phyloP scores from a whole-genome alignment of 2,329 filamentous ascomycete genomes.

The Trichoderma semiorbis region DNA sequence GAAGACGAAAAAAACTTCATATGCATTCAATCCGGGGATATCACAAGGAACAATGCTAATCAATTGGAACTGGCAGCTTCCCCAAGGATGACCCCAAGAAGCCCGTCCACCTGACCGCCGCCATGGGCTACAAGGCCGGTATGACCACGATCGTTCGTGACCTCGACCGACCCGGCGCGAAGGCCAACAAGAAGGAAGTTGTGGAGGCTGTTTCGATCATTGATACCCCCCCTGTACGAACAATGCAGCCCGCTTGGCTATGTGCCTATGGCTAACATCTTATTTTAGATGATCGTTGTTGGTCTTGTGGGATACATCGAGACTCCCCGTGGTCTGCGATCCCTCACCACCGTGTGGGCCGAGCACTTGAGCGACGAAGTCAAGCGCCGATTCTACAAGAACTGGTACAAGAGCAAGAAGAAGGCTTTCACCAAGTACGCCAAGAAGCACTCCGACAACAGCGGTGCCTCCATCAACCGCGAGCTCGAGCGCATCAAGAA shows the following conservation, averaged over 20 bases:
- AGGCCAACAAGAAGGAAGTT: slow-evolving; percentile 99
- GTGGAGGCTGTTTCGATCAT: slow-evolving; percentile 85
- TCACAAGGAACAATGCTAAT: slow-evolving; percentile 24
- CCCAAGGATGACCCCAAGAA: slow-evolving; percentile 99
- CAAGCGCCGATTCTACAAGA: slow-evolving; percentile 99
- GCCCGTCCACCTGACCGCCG: slow-evolving; percentile 95
- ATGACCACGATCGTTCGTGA: slow-evolving; percentile 99
- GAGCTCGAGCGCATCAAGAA: slow-evolving; percentile 99
- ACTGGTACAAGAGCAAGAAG: slow-evolving; percentile 99
- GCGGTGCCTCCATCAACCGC: slow-evolving; percentile 84
- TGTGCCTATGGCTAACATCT: slow-evolving; percentile 70
- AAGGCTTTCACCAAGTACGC: slow-evolving; percentile 99
- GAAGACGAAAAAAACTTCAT: background rate
- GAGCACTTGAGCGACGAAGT: slow-evolving; percentile 98
- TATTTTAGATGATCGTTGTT: slow-evolving; percentile 94
- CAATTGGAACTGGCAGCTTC: slow-evolving; percentile 61
- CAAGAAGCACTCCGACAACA: slow-evolving; percentile 98
- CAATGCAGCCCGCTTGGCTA: slow-evolving; percentile 77
- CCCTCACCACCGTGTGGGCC: slow-evolving; percentile 98
- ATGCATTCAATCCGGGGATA: background rate
- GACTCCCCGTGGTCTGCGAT: slow-evolving; percentile 98
- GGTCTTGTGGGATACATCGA: slow-evolving; percentile 99
- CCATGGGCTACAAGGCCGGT: slow-evolving; percentile 99
- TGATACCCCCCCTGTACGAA: slow-evolving; percentile 92
- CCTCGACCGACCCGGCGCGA: slow-evolving; percentile 97